Base-by-base conservation (phyloP, 1,284 basidiomycete genomes). In the Cutaneotrichosporon mucoides region DNA sequence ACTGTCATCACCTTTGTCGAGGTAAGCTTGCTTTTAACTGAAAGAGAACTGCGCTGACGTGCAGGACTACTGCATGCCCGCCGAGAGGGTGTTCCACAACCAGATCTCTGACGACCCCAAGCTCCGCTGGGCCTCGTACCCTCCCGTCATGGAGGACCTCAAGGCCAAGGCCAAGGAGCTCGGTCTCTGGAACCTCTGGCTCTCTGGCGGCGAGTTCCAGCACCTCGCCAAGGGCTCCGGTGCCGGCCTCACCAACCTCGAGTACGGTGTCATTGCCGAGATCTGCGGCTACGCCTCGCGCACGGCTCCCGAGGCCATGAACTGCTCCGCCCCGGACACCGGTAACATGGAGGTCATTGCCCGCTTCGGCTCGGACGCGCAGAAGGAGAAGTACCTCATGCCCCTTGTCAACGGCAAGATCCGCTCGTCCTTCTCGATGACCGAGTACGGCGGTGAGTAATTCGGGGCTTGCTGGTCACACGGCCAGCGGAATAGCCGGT, bases 271-370 rank as follows among this genome's bases (percentile, higher is more conserved):
- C 44, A 95, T 98, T 86, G 93, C 93, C 44, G 95, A 99, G 79
- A 80, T 98, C 61, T 85, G 96, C 67, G 95, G 94, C 10, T 85
- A 92, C 63, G 86, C 83, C 42, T 86, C 88, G 5, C 87, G 87
- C 68, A 81, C 93, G 53, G 89, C 87, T n/a, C 85, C 92, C 37
- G 88, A 96, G 79, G 84, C 84, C 33, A 86, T 90, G 63, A 97
- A 97, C 73, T 97, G 93, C 79, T 86, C 92, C 43, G 93, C 93
- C 5, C 93, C 93, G 24, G 93, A 97, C 78, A 97, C 94, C 3
- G 93, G 93, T 9, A 93, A 94, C 74, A 94, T 94, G 90, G 94
- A 99, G 90, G 93, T 99, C 33, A 82, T 99, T 56, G 95, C 95
- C 47, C 85, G 90, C 60, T 99, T 95, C 77, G 95, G 90, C 38